Conservation (phyloP, 352 stramenopile species). For the Salisapilia sapeloensis region DNA sequence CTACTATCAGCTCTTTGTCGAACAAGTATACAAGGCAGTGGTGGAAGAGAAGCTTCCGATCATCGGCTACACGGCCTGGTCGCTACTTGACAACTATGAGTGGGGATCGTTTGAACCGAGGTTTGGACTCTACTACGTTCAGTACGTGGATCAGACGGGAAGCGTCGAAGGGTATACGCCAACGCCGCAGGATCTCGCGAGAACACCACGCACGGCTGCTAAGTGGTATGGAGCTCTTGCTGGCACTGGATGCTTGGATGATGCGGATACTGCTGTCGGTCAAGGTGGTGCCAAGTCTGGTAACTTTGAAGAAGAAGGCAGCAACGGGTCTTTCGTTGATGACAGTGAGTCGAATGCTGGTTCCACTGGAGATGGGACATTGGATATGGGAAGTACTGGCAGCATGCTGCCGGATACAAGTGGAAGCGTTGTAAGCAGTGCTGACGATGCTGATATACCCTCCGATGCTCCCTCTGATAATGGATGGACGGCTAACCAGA, state of each 20-base stretch:
- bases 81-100: slow-evolving; percentile 91
- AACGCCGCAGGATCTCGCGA: slow-evolving; percentile 9
- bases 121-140: slow-evolving; percentile 51
- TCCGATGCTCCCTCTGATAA: too few relatives aligned
- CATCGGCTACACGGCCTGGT: slow-evolving; percentile 87
- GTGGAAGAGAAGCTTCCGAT: slow-evolving; percentile 47
- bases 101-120: slow-evolving; percentile 65
- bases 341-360: neutral
- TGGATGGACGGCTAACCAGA: too few relatives aligned
- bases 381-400: neutral
- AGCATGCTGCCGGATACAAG: too few relatives aligned
- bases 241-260: slow-evolving; percentile 39
- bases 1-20: slow-evolving; percentile 38
- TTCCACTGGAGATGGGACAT: neutral
- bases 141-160: slow-evolving; percentile 19
- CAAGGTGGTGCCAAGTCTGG: slow-evolving; percentile 1
- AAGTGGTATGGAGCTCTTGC: slow-evolving; percentile 38
- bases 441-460: too few relatives aligned
- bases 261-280: neutral
- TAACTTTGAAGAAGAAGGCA: too few relatives aligned
- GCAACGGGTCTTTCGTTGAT: too few relatives aligned
- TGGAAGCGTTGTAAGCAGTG: too few relatives aligned
- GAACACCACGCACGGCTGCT: slow-evolving; percentile 22
- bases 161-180: slow-evolving; percentile 13
- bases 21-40: slow-evolving; percentile 40